Evolutionary conservation across 1,139 yeast genomes (phyloP), one percentile per base, ranked within the genome.

Genomic region (Magnusiomyces suaveolens): DNA sequence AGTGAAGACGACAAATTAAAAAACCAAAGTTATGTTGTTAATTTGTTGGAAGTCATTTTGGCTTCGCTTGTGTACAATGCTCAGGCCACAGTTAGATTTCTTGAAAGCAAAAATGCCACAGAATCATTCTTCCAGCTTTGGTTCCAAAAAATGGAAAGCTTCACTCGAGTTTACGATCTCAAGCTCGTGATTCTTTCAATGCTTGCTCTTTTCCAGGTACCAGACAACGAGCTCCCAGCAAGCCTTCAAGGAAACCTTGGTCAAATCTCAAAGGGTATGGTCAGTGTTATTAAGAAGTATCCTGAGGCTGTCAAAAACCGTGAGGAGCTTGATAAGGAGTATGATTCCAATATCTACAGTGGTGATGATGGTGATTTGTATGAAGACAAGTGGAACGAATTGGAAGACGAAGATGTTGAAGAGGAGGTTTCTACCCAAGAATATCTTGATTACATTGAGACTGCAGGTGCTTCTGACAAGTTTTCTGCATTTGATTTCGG

Each of bases 91-190:
- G 66, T 90, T 52, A 68, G 70, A 25, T 67, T 75, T n/a, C 72
- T 92, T 55, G 75, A 77, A 58, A 75, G 76, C 52, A 65, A 69
- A 18, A 71, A 75, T 23, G 73, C 75, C 52, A 68, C 82, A 10
- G 73, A 73, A 25, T 63, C 69, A 2, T 82, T 88, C 64, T 80
- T 90, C 63, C 75, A 75, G 46, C 67, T 75, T 47, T 92, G 97
- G 97, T 78, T 87, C 62, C 72, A 76, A 49, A 74, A 67, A 43
- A 73, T 82, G 53, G 79, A 83, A 2, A 72, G 73, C 46, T 76
- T 85, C 61, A 75, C 77, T n/a, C 75, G 96, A 58, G 95, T 88
- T 1, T 87, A 79, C 63, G 97, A 90, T 69, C 76, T 88, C 68
- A 89, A 89, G 68, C 70, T 92, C 46, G 80, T 87, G 1, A 73